Evolutionary conservation across 371 early-diverging fungal genomes (phyloP).

Genomic region (Rhizopus delemar): DNA sequence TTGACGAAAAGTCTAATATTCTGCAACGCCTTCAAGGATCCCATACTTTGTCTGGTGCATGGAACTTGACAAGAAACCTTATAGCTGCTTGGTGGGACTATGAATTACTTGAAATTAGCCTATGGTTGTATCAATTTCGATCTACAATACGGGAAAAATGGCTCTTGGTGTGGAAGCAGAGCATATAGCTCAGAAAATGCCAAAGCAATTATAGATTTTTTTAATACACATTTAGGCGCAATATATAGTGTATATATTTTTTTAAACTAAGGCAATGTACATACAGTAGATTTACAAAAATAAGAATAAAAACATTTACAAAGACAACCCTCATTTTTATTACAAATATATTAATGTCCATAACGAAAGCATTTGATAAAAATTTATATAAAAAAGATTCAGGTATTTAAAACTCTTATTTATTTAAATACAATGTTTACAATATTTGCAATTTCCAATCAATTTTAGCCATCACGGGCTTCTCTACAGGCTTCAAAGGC

Average conservation of each 20-base stretch:
- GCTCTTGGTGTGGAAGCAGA: slow-evolving; percentile 15
- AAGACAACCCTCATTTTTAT: too few species aligned
- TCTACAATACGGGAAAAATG: slow-evolving; percentile 14
- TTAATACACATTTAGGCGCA: too few species aligned
- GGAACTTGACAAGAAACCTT: slow-evolving; percentile 30
- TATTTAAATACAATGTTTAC: slow-evolving; percentile 54
- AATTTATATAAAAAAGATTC: too few species aligned
- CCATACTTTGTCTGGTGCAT: slow-evolving; percentile 22
- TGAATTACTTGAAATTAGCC: slow-evolving; percentile 26
- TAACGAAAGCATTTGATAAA: too few species aligned
- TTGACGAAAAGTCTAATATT: slow-evolving; percentile 33
- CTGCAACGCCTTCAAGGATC: slow-evolving; percentile 32
- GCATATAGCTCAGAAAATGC: too few species aligned
- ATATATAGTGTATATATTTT: too few species aligned
- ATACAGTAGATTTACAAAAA: too few species aligned
- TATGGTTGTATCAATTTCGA: slow-evolving; percentile 39
- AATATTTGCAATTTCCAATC: slow-evolving; percentile 51
- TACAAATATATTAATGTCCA: too few species aligned
- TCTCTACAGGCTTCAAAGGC: slow-evolving; percentile 37
- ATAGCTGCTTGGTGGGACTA: slow-evolving; percentile 48
- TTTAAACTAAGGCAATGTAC: too few species aligned
- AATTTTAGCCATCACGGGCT: slow-evolving; percentile 41
- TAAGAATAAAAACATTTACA: too few species aligned
- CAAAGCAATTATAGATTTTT: too few species aligned
- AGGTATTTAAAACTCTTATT: too few species aligned